Evolutionary conservation across 306 rosid species (phyloP).

Genomic region (Begonia masoniana): DNA sequence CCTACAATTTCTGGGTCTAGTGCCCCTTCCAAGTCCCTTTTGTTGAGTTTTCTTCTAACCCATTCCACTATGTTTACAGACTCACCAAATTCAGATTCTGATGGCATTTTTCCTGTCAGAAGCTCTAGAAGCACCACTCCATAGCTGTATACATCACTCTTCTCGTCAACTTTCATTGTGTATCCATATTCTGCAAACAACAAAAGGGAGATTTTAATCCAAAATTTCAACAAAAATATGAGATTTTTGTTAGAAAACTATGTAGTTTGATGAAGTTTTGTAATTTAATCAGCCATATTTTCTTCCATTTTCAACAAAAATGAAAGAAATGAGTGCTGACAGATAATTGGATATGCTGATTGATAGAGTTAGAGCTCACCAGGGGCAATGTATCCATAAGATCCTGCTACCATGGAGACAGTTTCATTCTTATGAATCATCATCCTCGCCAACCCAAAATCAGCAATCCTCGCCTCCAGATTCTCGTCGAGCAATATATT

Average conservation of each 20-base stretch:
- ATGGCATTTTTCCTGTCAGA: slow-evolving; percentile 50
- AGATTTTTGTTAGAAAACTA: no score
- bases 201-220: neutral
- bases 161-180: slow-evolving; percentile 72
- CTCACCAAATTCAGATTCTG: slow-evolving; percentile 50
- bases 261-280: no score
- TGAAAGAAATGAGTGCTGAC: no score
- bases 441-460: slow-evolving; percentile 86
- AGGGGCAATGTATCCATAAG: slow-evolving; percentile 93
- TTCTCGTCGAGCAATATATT: slow-evolving; percentile 79
- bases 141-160: slow-evolving; percentile 70
- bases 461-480: slow-evolving; percentile 73
- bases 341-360: no score
- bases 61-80: slow-evolving; percentile 50
- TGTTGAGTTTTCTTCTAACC: slow-evolving; percentile 40
- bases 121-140: slow-evolving; percentile 86
- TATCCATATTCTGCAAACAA: slow-evolving; percentile 56
- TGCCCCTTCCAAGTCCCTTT: slow-evolving; percentile 32
- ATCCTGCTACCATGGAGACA: slow-evolving; percentile 79
- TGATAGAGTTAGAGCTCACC: slow-evolving; percentile 25
- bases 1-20: slow-evolving; percentile 52
- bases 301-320: no score
- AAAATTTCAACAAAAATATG: no score
- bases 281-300: no score
- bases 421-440: slow-evolving; percentile 71